Evolutionary conservation across 805 yeast genomes (phyloP), one percentile per base, ranked within the genome.

Genomic region (Metahyphopichia silvanorum): DNA sequence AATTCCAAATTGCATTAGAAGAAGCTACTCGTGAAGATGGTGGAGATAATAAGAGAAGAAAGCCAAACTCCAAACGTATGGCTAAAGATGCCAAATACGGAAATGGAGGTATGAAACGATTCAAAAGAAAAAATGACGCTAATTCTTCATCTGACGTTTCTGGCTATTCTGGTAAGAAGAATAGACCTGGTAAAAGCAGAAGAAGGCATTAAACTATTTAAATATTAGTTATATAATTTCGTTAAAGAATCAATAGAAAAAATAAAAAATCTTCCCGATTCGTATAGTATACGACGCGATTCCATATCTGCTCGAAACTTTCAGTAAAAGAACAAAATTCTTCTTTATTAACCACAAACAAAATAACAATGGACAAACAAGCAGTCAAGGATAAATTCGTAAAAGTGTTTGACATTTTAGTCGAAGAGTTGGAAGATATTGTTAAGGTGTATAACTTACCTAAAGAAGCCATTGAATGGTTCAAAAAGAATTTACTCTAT

Each of bases 1-100:
- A 66, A 27, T 89, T 91, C 60, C 87, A 85, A 55, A 83, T 91
- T 49, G 96, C 95, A 27, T 75, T 91, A 44, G 97, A 89, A 63
- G 97, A 89, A 60, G 88, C 87, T 31, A 74, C 86, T n/a, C 79
- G 79, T 31, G 77, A 74, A 40, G 74, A 73, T 35, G 66, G 63
- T 26, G 50, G 55, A 25, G 66, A 64, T 34, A 63, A 63, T 34
- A 76, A 74, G 58, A 74, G 78, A 56, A 57, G 57, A 12, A 75
- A 74, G 55, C 78, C 82, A 34, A 82, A 78, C 49, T 60, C 73
- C 14, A 82, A 81, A 62, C 73, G 94, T 56, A 45, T 66, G 47
- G 86, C 84, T 31, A 86, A 85, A 65, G 72, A 86, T 46, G 48
- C 79, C 30, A 83, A 81, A 59, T 86, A 76, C 47, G 95, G 95